phyloP scores from a whole-genome alignment of 352 stramenopile species.

The Peronospora destructor region DNA sequence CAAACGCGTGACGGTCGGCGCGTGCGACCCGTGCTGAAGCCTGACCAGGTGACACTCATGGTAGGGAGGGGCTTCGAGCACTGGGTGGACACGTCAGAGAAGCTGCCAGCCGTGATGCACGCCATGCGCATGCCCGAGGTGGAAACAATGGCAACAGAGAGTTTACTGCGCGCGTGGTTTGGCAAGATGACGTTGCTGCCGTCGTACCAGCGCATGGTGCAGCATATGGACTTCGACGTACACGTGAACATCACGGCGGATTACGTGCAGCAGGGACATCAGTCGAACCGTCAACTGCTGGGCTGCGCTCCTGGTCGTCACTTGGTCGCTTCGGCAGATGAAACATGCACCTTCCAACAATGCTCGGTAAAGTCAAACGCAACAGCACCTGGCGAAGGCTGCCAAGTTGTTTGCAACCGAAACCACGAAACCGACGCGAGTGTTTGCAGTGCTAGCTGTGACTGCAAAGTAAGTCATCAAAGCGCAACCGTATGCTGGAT shows the following conservation, averaged over 20 bases:
- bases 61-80: constrained; percentile 47
- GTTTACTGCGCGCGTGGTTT: constrained; percentile 42
- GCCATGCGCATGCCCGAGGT: constrained; percentile 47
- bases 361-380: constrained; percentile 29
- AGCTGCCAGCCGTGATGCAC: constrained; percentile 48
- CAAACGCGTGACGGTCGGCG: constrained; percentile 32
- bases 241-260: constrained; percentile 32
- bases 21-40: constrained; percentile 45
- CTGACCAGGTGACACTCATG: constrained; percentile 53
- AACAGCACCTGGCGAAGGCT: constrained; percentile 24
- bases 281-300: constrained; percentile 27
- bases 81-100: constrained; percentile 42
- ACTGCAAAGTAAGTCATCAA: background rate
- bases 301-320: constrained; percentile 36
- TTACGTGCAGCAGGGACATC: constrained; percentile 26
- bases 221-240: constrained; percentile 40
- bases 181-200: constrained; percentile 61
- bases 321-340: constrained; percentile 29
- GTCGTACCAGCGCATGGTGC: constrained; percentile 46
- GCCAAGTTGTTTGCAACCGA: constrained; percentile 37
- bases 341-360: constrained; percentile 25
- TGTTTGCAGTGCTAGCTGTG: too few relatives aligned
- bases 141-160: constrained; percentile 13
- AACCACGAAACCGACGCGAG: constrained; percentile 21
- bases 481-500: constrained; percentile 43